A percentile compares a stretch with the other conserved stretches of the same genome.
phyloP scores from a whole-genome alignment of 2,329 filamentous ascomycete species.

The Diaporthe longicolla region DNA sequence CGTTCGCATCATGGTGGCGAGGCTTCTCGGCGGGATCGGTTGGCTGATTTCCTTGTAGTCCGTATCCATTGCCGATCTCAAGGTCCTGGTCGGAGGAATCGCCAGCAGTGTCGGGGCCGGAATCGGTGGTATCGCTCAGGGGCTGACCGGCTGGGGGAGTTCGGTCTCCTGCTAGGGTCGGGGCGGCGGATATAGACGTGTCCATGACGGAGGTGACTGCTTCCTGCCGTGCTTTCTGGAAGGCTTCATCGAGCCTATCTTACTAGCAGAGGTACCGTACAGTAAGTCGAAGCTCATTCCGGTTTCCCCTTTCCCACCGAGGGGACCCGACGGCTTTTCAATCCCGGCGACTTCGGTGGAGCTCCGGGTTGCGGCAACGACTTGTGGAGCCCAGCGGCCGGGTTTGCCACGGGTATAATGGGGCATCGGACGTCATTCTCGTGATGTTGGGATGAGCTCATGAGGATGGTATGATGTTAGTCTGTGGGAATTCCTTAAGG shows the following conservation, averaged over 20 bases:
- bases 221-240: neutral
- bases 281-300: neutral
- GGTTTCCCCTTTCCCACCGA: neutral
- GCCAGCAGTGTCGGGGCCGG: neutral
- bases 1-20: neutral
- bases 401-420: slow-evolving; percentile 26
- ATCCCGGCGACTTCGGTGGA: slow-evolving; percentile 12
- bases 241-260: neutral
- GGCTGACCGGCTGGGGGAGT: neutral
- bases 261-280: too few relatives aligned
- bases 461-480: neutral
- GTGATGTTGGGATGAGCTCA: slow-evolving; percentile 5
- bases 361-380: slow-evolving; percentile 19
- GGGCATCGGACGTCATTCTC: slow-evolving; percentile 25
- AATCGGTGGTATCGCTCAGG: slow-evolving; percentile 1
- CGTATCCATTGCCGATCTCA: neutral
- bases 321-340: slow-evolving; percentile 9
- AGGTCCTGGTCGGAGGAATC: neutral
- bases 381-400: slow-evolving; percentile 16
- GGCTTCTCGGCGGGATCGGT: neutral
- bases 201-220: slow-evolving; percentile 15
- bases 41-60: neutral
- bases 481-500: neutral
- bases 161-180: slow-evolving; percentile 22
- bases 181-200: slow-evolving; percentile 27